Percentiles rank a stretch among this genome's conserved stretches.
These are phyloP conservation scores for Vitis hybrid DNA, from an alignment of 177 flowering plant species.

Conservation along the genomic window DNA sequence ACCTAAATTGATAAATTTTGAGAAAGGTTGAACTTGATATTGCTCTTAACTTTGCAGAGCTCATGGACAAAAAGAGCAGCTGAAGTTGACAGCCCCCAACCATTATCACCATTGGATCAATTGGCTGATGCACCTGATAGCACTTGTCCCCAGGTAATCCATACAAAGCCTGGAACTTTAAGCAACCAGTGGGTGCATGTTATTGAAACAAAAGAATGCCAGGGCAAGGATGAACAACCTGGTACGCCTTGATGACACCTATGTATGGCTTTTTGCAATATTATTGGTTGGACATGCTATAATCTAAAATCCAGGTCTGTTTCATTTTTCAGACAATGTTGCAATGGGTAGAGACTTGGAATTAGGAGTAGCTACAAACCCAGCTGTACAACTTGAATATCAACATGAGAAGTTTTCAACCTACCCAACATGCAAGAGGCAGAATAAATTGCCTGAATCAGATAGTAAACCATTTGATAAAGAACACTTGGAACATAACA, in stretches of 20 bases:
- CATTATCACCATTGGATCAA: slow-evolving; percentile 17
- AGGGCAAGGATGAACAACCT: slow-evolving; percentile 19
- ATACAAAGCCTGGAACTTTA: slow-evolving; percentile 21
- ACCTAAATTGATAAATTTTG: not conserved
- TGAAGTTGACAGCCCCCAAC: slow-evolving; percentile 25
- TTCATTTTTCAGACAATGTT: slow-evolving; percentile 18
- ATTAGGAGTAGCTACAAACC: slow-evolving; percentile 7
- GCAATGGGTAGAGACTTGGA: slow-evolving; percentile 19
- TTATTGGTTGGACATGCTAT: not conserved
- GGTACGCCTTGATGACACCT: slow-evolving; percentile 19
- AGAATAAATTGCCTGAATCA: slow-evolving; percentile 16
- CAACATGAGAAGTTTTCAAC: slow-evolving; percentile 7
- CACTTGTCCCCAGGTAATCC: slow-evolving; percentile 34
- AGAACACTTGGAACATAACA: slow-evolving; percentile 12
- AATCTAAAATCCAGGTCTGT: not conserved
- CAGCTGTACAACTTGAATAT: slow-evolving; percentile 11
- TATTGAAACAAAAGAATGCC: slow-evolving; percentile 17
- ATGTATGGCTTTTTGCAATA: not conserved
- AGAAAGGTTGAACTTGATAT: not conserved
- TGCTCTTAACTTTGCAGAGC: slow-evolving; percentile 23
- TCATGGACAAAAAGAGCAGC: slow-evolving; percentile 34
- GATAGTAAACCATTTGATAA: slow-evolving; percentile 8
- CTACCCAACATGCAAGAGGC: slow-evolving; percentile 10
- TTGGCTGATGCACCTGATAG: slow-evolving; percentile 34
- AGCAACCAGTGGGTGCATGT: slow-evolving; percentile 16